Evolutionary conservation across 371 early-diverging fungal genomes (phyloP).

Genomic region (Sporodiniella umbellata): DNA sequence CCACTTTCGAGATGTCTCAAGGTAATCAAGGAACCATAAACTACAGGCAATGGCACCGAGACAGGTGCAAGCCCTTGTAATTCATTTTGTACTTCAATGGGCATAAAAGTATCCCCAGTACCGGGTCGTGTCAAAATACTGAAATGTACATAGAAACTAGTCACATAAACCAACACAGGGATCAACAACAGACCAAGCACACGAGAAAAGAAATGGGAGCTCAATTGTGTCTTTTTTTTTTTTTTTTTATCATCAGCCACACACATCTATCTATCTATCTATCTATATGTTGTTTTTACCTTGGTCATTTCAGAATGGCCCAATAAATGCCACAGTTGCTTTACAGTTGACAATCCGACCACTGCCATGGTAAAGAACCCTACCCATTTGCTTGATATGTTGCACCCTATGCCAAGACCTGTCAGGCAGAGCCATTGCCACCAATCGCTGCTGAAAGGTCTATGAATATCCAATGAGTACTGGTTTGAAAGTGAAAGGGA

Average conservation of each 20-base stretch:
- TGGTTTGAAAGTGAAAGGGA: no score
- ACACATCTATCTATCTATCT: no score
- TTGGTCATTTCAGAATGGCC: constrained; percentile 63
- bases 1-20: constrained; percentile 74
- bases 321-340: constrained; percentile 88
- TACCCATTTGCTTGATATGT: constrained; percentile 84
- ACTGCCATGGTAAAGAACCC: constrained; percentile 87
- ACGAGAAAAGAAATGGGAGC: constrained; percentile 63
- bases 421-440: constrained; percentile 71
- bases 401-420: constrained; percentile 69
- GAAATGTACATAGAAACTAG: constrained; percentile 89
- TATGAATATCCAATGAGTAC: no score
- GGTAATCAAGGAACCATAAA: constrained; percentile 75
- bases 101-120: constrained; percentile 92
- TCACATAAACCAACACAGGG: constrained; percentile 80
- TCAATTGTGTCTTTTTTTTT: constrained; percentile 49
- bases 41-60: constrained; percentile 59
- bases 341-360: constrained; percentile 80
- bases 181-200: constrained; percentile 76
- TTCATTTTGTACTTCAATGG: constrained; percentile 83
- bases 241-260: not conserved
- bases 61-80: constrained; percentile 69
- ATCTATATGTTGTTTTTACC: no score
- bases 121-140: constrained; percentile 68
- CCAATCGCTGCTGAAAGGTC: constrained; percentile 67